Evolutionary conservation across 108 stramenopile species (phyloP), one percentile per base, ranked within the genome.

Genomic region (Nitzschia putrida): DNA sequence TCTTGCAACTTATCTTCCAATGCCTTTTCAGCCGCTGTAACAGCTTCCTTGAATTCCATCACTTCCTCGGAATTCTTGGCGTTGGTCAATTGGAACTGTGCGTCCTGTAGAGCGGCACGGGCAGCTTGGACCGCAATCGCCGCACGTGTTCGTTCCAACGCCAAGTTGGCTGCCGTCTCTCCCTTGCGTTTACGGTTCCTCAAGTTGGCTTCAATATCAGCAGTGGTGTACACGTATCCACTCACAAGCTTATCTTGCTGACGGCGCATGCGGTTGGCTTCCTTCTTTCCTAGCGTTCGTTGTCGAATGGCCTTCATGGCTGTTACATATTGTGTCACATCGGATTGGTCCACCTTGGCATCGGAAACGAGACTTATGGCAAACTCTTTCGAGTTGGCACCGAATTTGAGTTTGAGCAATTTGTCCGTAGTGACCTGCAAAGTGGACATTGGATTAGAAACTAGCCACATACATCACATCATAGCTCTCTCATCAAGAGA

Each of bases 161-260:
- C 89, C 61, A 95, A 82, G 68, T 91, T 94, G 21, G 69, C 72
- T 41, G 81, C 44, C 18, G 74, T 78, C 52, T 80, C 85, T 39
- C 84, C 89, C 43, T 75, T 81, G 69, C 84, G 85, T 71, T 90
- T 91, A 54, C 80, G 81, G 37, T 86, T 83, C 24, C 72, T 66
- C 37, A 95, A 59, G 26, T 87, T 77, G 54, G 34, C 68, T 56
- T 92, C 94, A 44, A 92, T 83, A 49, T 92, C 94, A 69, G 92
- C 87, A 52, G 83, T 84, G 9, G 91, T 89, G 64, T 92, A 92
- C 18, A 78, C 84, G 68, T 92, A 95, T 66, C 89, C 90, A 69
- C 72, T 81, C 13, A 92, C 86, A 26, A 95, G 82, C 21, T 89
- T 74, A 52, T 92, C 88, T 67, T 88, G 89, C 73, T 70, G 69